Evolutionary conservation across 192 early-diverging fungal species (phyloP).

Genomic region (Coemansia sp.): DNA sequence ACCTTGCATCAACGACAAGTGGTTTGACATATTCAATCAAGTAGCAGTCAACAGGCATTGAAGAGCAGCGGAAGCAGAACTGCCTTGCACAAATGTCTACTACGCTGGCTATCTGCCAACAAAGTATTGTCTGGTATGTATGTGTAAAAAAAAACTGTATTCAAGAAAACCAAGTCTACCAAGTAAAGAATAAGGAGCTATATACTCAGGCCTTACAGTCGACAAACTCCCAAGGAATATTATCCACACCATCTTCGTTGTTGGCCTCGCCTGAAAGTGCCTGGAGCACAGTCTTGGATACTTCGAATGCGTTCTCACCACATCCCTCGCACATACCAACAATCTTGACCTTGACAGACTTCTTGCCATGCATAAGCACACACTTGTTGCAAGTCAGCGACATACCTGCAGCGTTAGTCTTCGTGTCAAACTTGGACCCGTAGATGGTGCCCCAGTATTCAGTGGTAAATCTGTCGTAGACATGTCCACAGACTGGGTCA

Average conservation of each 20-base stretch:
- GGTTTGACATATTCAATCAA: not conserved
- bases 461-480: not conserved
- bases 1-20: not conserved
- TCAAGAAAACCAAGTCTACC: not conserved
- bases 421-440: conserved; percentile 8
- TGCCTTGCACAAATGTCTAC: not conserved
- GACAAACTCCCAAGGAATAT: conserved; percentile 10
- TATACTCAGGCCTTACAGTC: not conserved
- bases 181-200: not conserved
- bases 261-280: not conserved
- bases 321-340: conserved; percentile 14
- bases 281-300: not conserved
- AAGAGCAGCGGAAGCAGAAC: not conserved
- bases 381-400: conserved; percentile 16
- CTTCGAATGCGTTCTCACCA: conserved; percentile 4
- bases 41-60: not conserved
- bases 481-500: conserved; percentile 5
- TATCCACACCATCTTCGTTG: not conserved
- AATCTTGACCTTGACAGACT: conserved; percentile 7
- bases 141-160: not conserved
- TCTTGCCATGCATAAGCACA: conserved; percentile 13
- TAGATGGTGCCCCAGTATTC: conserved; percentile 6
- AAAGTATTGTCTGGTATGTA: not conserved
- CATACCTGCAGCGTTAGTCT: not conserved
- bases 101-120: not conserved